Conservation (phyloP, 805 yeast genomes). For the Yamadazyma sp. region DNA sequence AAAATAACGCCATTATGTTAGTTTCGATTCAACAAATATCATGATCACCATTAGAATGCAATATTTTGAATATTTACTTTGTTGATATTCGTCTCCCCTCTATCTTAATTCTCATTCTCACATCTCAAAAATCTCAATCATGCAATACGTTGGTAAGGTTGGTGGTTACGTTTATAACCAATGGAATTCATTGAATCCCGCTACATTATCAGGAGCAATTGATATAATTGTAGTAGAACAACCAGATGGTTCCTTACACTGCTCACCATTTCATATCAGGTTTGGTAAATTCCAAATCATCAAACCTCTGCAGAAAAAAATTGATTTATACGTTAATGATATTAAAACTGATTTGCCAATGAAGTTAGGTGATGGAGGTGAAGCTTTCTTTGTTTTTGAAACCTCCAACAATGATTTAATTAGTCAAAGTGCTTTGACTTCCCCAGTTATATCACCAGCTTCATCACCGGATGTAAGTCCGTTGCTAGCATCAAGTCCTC, state of each 20-base stretch:
- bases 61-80: background rate
- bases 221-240: slow-evolving; percentile 94
- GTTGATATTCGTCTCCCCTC: background rate
- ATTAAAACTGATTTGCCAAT: slow-evolving; percentile 79
- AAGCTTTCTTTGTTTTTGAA: slow-evolving; percentile 95
- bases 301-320: slow-evolving; percentile 93
- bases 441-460: slow-evolving; percentile 74
- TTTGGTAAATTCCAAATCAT: slow-evolving; percentile 92
- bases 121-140: slow-evolving; percentile 21
- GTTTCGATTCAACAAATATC: no score
- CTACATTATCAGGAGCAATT: slow-evolving; percentile 94
- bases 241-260: slow-evolving; percentile 72
- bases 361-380: slow-evolving; percentile 98
- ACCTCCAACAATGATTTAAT: slow-evolving; percentile 62
- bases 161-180: slow-evolving; percentile 93
- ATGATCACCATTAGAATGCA: no score
- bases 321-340: slow-evolving; percentile 84
- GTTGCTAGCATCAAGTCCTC: slow-evolving; percentile 16
- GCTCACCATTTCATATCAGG: slow-evolving; percentile 95
- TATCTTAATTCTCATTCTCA: background rate
- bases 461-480: slow-evolving; percentile 56
- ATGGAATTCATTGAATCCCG: slow-evolving; percentile 95
- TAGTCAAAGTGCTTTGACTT: slow-evolving; percentile 76
- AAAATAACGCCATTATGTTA: no score
- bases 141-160: slow-evolving; percentile 97